Conservation (phyloP, 2,329 filamentous ascomycete species). For the Hawksworthiomyces lignivorus region DNA sequence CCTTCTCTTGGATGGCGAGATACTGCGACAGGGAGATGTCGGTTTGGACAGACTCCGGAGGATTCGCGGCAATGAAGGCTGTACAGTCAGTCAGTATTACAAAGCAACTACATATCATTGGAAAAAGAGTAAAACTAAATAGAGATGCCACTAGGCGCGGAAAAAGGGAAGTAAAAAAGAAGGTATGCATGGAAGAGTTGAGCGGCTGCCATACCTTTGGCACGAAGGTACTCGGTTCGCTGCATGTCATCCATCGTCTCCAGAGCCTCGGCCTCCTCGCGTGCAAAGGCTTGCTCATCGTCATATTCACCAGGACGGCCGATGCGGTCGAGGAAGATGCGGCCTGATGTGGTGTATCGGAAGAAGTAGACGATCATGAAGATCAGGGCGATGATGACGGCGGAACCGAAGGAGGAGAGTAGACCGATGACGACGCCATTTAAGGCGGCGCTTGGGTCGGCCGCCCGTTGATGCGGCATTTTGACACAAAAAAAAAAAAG, state of each 20-base stretch:
- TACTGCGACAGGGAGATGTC: constrained; percentile 98
- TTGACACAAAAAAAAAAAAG: too few species aligned
- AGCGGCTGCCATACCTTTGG: too few species aligned
- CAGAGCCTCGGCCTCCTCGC: constrained; percentile 90
- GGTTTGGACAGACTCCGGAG: constrained; percentile 88
- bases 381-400: constrained; percentile 71
- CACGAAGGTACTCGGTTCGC: constrained; percentile 81
- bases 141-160: background rate
- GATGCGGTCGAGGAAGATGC: constrained; percentile 89
- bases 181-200: too few species aligned
- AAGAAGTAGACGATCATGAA: constrained; percentile 87
- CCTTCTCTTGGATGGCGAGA: constrained; percentile 96
- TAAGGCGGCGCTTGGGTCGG: constrained; percentile 24
- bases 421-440: constrained; percentile 90
- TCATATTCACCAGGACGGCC: constrained; percentile 93
- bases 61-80: constrained; percentile 93
- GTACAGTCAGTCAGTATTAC: constrained; percentile 1
- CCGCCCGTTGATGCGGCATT: constrained; percentile 3
- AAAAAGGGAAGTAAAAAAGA: background rate
- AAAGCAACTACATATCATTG: too few species aligned
- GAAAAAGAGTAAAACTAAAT: too few species aligned
- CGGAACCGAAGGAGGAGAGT: constrained; percentile 87
- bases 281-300: constrained; percentile 88
- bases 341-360: constrained; percentile 76
- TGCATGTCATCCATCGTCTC: constrained; percentile 94